Percentiles rank a stretch among this genome's conserved stretches.
Conservation (phyloP, 1,284 basidiomycete species). For the Athelia sp. region DNA sequence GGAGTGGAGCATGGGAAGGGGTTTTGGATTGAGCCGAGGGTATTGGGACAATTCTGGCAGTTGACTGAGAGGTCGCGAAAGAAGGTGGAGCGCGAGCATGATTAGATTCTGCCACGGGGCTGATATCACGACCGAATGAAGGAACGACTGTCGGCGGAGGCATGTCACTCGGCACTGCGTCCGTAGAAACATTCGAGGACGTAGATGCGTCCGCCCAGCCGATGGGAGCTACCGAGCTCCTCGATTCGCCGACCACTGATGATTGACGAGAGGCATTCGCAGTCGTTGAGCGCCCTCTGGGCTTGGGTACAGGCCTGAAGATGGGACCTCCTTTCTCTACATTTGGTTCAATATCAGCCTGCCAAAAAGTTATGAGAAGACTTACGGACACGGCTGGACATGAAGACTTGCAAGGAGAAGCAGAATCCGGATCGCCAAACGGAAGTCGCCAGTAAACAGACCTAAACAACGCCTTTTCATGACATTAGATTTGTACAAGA, state of each 20-base stretch:
- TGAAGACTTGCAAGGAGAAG: constrained; percentile 19
- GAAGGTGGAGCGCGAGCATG: background rate
- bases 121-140: background rate
- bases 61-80: background rate
- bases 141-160: background rate
- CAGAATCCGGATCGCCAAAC: constrained; percentile 2
- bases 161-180: background rate
- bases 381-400: constrained; percentile 78
- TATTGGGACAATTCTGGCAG: no score
- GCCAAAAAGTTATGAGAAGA: constrained; percentile 12
- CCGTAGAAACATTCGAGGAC: background rate
- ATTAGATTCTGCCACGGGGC: no score
- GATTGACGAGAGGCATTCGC: constrained; percentile 29
- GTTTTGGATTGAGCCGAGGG: background rate
- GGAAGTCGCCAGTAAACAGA: constrained; percentile 3
- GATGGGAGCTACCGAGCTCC: constrained; percentile 7
- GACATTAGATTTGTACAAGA: background rate
- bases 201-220: background rate
- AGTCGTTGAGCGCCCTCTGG: constrained; percentile 35
- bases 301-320: constrained; percentile 61
- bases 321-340: constrained; percentile 68
- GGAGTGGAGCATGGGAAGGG: no score
- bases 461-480: background rate
- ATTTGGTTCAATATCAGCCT: constrained; percentile 1
- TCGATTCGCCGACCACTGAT: constrained; percentile 28